Evolutionary conservation across 2,329 filamentous ascomycete genomes (phyloP).

Genomic region (Monosporascus sp.): DNA sequence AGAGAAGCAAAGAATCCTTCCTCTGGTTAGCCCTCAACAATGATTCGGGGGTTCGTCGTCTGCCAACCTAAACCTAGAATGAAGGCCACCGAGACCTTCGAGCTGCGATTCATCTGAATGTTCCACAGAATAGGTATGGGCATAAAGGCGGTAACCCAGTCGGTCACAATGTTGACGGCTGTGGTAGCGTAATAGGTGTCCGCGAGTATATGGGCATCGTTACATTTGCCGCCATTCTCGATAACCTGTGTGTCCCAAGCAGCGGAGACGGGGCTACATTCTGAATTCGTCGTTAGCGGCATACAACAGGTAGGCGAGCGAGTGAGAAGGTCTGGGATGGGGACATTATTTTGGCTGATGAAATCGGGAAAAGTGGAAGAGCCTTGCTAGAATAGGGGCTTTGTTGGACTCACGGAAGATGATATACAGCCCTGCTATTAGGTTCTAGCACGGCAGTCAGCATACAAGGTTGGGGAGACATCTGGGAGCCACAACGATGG

Average conservation of each 20-base stretch:
- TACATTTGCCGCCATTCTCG: constrained; percentile 7
- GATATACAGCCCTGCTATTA: constrained; percentile 14
- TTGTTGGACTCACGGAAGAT: constrained; percentile 9
- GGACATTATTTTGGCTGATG: no score
- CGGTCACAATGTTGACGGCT: constrained; percentile 14
- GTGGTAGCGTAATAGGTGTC: constrained; percentile 17
- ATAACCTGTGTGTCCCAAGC: constrained; percentile 9
- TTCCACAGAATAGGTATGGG: constrained; percentile 17
- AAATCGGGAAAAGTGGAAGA: neutral
- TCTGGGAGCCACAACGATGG: neutral
- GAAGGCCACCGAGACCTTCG: constrained; percentile 13
- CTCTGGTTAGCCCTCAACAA: neutral
- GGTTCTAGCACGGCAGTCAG: constrained; percentile 2
- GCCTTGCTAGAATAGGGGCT: neutral
- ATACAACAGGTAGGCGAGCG: no score
- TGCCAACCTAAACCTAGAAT: constrained; percentile 13
- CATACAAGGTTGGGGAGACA: neutral
- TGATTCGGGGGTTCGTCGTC: neutral
- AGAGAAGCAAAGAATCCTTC: constrained; percentile 10
- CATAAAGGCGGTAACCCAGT: constrained; percentile 14
- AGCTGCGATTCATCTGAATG: constrained; percentile 13
- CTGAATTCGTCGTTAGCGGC: neutral
- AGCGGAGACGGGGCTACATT: constrained; percentile 7
- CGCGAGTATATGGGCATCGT: constrained; percentile 6
- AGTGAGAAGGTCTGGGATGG: no score